Conservation (phyloP, 2,329 filamentous ascomycete species). For the Plectosphaerella plurivora region DNA sequence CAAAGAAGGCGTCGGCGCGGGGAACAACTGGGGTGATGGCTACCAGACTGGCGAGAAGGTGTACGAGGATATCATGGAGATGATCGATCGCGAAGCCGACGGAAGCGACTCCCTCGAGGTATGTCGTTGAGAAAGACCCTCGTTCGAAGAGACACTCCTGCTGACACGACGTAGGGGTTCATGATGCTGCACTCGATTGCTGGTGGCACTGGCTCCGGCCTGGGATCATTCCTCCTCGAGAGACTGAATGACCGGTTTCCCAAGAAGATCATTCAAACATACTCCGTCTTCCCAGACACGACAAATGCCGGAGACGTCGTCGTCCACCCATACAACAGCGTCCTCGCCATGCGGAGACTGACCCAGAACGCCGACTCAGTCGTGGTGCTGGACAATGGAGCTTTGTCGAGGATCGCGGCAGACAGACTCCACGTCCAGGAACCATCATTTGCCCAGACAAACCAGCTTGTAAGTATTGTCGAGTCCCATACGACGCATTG, state of each 20-base stretch:
- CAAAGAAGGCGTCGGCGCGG: slow-evolving; percentile 88
- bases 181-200: slow-evolving; percentile 99
- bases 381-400: slow-evolving; percentile 94
- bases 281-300: slow-evolving; percentile 96
- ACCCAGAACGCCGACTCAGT: slow-evolving; percentile 97
- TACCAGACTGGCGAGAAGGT: slow-evolving; percentile 90
- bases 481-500: background rate
- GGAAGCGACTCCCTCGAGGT: slow-evolving; percentile 95
- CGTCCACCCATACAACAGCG: slow-evolving; percentile 96
- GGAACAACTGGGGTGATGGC: slow-evolving; percentile 97
- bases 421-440: slow-evolving; percentile 93
- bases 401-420: slow-evolving; percentile 86
- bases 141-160: too few species aligned
- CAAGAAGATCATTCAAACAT: slow-evolving; percentile 98
- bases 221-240: slow-evolving; percentile 92
- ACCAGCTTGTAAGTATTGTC: slow-evolving; percentile 67
- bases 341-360: slow-evolving; percentile 83
- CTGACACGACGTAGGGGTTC: slow-evolving; percentile 61
- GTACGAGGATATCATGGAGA: slow-evolving; percentile 96
- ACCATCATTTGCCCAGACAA: slow-evolving; percentile 94
- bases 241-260: slow-evolving; percentile 95
- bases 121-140: slow-evolving; percentile 9
- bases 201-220: slow-evolving; percentile 91
- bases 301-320: slow-evolving; percentile 85
- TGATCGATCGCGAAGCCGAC: slow-evolving; percentile 98